Conservation (phyloP, 2,329 filamentous ascomycete species). For the Colletotrichum sublineola region DNA sequence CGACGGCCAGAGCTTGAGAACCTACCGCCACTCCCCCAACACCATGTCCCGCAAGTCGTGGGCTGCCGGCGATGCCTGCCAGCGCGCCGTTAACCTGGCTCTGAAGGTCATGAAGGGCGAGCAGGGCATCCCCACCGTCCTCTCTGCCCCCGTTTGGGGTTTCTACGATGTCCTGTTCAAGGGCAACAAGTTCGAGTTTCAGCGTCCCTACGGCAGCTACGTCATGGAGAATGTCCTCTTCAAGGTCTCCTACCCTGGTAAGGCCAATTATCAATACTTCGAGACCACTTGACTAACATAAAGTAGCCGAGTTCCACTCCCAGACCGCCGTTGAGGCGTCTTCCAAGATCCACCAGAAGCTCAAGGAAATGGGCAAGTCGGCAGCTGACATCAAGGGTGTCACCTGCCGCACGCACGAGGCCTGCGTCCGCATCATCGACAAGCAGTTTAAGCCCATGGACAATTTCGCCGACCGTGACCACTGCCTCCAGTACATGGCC, state of each 20-base stretch:
- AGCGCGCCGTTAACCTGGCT: slow-evolving; percentile 91
- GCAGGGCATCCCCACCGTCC: slow-evolving; percentile 89
- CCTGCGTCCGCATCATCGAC: slow-evolving; percentile 98
- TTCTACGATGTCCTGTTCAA: slow-evolving; percentile 99
- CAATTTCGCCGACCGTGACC: slow-evolving; percentile 99
- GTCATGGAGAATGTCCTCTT: slow-evolving; percentile 99
- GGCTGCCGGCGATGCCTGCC: slow-evolving; percentile 98
- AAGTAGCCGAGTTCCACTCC: slow-evolving; percentile 92
- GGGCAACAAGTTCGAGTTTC: slow-evolving; percentile 95
- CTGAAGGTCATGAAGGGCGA: slow-evolving; percentile 94
- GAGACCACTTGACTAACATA: slow-evolving; percentile 1
- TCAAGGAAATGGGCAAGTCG: slow-evolving; percentile 88
- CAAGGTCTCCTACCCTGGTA: slow-evolving; percentile 98
- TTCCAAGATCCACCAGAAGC: slow-evolving; percentile 85
- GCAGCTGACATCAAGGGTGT: slow-evolving; percentile 94
- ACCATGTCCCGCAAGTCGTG: slow-evolving; percentile 99
- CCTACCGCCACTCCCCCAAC: slow-evolving; percentile 97
- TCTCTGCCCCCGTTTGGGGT: slow-evolving; percentile 94
- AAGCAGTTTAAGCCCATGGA: slow-evolving; percentile 99
- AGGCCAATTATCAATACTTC: slow-evolving; percentile 26
- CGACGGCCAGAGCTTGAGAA: slow-evolving; percentile 94
- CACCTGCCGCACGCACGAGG: slow-evolving; percentile 96
- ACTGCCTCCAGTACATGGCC: slow-evolving; percentile 99
- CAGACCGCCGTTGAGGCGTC: slow-evolving; percentile 98
- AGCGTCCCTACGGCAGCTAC: slow-evolving; percentile 96